These are phyloP conservation scores for Lipomyces spencermartinsiae DNA, from an alignment of 805 yeast species.

Conservation along the genomic window DNA sequence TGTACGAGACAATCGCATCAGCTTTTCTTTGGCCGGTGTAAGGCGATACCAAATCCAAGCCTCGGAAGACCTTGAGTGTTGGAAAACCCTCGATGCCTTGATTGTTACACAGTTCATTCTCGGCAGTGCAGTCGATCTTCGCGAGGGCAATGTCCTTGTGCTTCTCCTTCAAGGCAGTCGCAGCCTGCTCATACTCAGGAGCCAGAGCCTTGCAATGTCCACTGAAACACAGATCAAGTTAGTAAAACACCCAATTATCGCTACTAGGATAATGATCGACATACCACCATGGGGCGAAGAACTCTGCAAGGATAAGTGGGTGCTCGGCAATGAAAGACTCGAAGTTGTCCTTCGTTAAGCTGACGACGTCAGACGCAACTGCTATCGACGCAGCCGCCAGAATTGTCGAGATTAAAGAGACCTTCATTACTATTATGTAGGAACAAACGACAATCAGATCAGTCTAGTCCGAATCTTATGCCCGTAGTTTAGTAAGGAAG, in stretches of 20 bases:
- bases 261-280: conserved; percentile 1
- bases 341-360: conserved; percentile 71
- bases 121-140: conserved; percentile 84
- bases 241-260: neutral
- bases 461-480: neutral
- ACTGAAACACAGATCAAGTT: conserved; percentile 46
- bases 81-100: conserved; percentile 83
- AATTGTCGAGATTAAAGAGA: conserved; percentile 20
- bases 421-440: conserved; percentile 22
- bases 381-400: conserved; percentile 28
- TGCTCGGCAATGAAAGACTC: conserved; percentile 68
- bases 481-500: neutral
- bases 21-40: conserved; percentile 88
- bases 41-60: conserved; percentile 61
- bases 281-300: conserved; percentile 88
- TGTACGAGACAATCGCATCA: conserved; percentile 74
- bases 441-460: neutral
- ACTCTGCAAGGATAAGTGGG: conserved; percentile 83
- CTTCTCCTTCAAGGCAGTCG: conserved; percentile 64
- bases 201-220: conserved; percentile 89
- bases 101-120: conserved; percentile 70
- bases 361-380: conserved; percentile 85
- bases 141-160: conserved; percentile 72
- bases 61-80: conserved; percentile 72
- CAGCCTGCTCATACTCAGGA: conserved; percentile 79